These are phyloP conservation scores for Scytalidium lignicola DNA, from an alignment of 2,329 filamentous ascomycete genomes.

Conservation along the genomic window DNA sequence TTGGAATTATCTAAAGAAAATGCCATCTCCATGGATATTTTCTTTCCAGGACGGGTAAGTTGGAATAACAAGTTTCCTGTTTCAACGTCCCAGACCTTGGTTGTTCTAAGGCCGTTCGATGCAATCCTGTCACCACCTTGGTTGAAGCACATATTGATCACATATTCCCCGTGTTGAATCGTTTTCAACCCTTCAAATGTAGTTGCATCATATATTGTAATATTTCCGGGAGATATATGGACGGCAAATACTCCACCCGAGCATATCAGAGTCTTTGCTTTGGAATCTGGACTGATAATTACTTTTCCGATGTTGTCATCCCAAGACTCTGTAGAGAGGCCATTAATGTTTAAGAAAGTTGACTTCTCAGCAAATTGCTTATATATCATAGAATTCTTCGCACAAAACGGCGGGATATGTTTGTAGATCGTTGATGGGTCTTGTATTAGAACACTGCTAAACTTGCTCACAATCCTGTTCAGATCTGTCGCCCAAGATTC, in stretches of 20 bases:
- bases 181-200: conserved; percentile 7
- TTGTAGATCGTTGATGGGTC: conserved; percentile 32
- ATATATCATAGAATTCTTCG: conserved; percentile 29
- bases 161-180: conserved; percentile 8
- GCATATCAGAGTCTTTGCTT: conserved; percentile 1
- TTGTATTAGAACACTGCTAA: conserved; percentile 21
- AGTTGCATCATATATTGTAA: conserved; percentile 6
- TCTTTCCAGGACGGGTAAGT: conserved; percentile 3
- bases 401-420: conserved; percentile 35
- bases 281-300: background rate
- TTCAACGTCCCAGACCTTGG: conserved; percentile 9
- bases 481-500: conserved; percentile 31
- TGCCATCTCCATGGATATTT: conserved; percentile 2
- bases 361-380: conserved; percentile 24
- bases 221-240: conserved; percentile 1
- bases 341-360: conserved; percentile 1
- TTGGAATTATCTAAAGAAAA: conserved; percentile 3
- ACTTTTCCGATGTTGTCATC: conserved; percentile 10
- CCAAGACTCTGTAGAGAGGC: conserved; percentile 5
- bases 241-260: conserved; percentile 6
- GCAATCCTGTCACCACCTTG: conserved; percentile 1
- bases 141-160: conserved; percentile 9
- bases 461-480: conserved; percentile 32
- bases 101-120: conserved; percentile 8
- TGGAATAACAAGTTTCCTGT: conserved; percentile 3